Conservation (phyloP, 2,329 filamentous ascomycete genomes). For the Arthrinium puccinioides region DNA sequence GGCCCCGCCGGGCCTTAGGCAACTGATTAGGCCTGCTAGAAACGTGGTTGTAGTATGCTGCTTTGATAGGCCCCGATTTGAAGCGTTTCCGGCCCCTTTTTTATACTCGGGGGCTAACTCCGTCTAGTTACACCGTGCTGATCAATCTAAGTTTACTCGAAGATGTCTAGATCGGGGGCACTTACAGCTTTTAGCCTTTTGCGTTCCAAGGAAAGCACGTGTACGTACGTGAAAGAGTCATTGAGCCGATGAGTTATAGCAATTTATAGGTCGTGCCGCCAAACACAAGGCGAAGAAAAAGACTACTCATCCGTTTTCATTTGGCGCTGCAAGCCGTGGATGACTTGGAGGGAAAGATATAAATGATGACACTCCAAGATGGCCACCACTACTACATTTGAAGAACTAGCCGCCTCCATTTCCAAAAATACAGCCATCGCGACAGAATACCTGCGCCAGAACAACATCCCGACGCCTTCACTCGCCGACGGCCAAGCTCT, state of each 20-base stretch:
- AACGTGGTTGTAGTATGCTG: neutral
- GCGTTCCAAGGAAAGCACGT: no score
- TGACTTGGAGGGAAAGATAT: neutral
- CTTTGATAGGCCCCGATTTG: neutral
- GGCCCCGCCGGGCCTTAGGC: neutral
- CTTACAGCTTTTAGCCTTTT: no score
- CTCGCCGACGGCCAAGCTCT: neutral
- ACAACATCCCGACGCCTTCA: slow-evolving; percentile 1
- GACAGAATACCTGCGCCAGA: neutral
- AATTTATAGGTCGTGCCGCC: neutral
- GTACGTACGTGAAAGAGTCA: neutral
- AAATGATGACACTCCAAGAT: neutral
- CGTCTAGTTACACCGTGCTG: neutral
- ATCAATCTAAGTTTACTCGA: neutral
- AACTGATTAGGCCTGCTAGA: neutral
- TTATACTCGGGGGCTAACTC: neutral
- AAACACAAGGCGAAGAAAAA: neutral
- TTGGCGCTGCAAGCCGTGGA: neutral
- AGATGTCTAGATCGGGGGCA: neutral
- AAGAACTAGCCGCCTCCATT: neutral
- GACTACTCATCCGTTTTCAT: neutral
- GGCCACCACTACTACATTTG: neutral
- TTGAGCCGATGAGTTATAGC: neutral
- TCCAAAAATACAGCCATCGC: slow-evolving; percentile 1
- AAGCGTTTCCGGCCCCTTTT: neutral